These are phyloP conservation scores for Exophiala dermatitidis DNA, from an alignment of 2,329 filamentous ascomycete genomes.

Conservation along the genomic window DNA sequence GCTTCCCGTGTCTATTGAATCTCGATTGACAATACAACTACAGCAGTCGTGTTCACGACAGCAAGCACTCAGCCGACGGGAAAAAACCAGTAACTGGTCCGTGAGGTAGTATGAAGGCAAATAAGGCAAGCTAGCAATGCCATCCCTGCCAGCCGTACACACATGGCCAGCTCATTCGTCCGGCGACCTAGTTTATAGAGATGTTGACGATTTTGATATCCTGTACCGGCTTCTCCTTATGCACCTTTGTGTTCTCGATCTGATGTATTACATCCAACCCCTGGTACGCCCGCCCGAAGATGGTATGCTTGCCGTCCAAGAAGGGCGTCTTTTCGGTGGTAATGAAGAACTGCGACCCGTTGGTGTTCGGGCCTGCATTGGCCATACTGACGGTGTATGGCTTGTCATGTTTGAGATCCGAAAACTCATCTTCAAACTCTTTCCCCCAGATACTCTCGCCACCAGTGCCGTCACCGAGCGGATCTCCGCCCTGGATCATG, in stretches of 20 bases:
- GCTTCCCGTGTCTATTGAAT: no score
- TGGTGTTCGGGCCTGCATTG: slow-evolving; percentile 90
- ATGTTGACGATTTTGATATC: slow-evolving; percentile 98
- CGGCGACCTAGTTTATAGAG: slow-evolving; percentile 28
- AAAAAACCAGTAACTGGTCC: no score
- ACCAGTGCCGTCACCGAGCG: slow-evolving; percentile 79
- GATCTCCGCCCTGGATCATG: slow-evolving; percentile 91
- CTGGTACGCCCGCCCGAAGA: slow-evolving; percentile 84
- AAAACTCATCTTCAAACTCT: slow-evolving; percentile 91
- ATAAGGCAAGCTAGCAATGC: not conserved
- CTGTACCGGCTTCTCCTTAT: slow-evolving; percentile 89
- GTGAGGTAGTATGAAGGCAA: not conserved
- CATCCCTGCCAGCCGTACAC: not conserved
- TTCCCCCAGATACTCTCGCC: slow-evolving; percentile 90
- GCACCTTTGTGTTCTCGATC: slow-evolving; percentile 84
- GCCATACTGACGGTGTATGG: slow-evolving; percentile 97
- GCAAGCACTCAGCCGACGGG: no score
- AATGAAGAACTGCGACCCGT: slow-evolving; percentile 96
- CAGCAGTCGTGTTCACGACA: no score
- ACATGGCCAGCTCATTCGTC: not conserved
- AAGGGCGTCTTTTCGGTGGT: slow-evolving; percentile 88
- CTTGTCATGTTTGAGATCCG: slow-evolving; percentile 84
- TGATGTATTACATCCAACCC: slow-evolving; percentile 91
- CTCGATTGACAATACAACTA: no score
- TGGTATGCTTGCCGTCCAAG: slow-evolving; percentile 92